These are phyloP conservation scores for Alternaria ventricosa DNA, from an alignment of 2,329 filamentous ascomycete genomes.

Conservation along the genomic window DNA sequence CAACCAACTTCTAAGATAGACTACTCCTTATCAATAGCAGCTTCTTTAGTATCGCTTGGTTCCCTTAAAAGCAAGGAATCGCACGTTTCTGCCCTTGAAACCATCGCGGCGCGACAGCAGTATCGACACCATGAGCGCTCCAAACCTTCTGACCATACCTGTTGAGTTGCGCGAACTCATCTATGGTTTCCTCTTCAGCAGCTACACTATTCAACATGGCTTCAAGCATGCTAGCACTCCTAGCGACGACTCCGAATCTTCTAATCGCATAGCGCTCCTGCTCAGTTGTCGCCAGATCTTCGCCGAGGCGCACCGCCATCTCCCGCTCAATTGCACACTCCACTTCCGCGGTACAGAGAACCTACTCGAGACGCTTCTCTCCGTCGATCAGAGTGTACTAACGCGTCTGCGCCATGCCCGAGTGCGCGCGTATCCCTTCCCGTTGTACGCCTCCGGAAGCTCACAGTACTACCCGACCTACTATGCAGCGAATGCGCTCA, in stretches of 20 bases:
- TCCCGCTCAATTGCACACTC: constrained; percentile 38
- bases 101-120: constrained; percentile 12
- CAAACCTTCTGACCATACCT: constrained; percentile 41
- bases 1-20: neutral
- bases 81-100: constrained; percentile 4
- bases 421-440: constrained; percentile 44
- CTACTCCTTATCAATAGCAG: constrained; percentile 5
- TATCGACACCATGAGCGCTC: constrained; percentile 15
- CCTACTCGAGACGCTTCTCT: constrained; percentile 41
- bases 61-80: neutral
- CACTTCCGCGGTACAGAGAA: constrained; percentile 45
- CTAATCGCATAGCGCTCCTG: constrained; percentile 40
- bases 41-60: neutral
- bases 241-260: neutral
- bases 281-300: constrained; percentile 39
- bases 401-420: constrained; percentile 42
- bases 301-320: constrained; percentile 41
- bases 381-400: constrained; percentile 36
- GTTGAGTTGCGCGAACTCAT: constrained; percentile 44
- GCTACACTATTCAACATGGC: constrained; percentile 38
- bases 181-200: constrained; percentile 42
- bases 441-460: constrained; percentile 33
- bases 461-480: constrained; percentile 42
- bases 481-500: constrained; percentile 40
- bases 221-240: constrained; percentile 23